These are phyloP conservation scores for Rhinocladiella similis DNA, from an alignment of 2,329 filamentous ascomycete genomes.

Conservation along the genomic window DNA sequence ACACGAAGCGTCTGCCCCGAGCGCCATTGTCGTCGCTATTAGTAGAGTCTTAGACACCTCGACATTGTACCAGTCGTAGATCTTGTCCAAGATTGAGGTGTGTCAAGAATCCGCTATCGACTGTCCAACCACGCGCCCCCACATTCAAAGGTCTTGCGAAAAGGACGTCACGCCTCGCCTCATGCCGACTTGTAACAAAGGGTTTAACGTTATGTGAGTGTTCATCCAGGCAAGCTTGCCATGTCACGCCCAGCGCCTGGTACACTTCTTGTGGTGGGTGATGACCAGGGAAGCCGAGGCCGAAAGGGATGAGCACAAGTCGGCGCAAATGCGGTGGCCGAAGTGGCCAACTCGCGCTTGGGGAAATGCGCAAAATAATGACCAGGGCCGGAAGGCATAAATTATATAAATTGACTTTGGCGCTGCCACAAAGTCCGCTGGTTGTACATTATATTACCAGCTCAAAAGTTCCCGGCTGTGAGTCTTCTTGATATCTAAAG, in stretches of 20 bases:
- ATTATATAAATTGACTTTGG: background rate
- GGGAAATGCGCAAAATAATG: background rate
- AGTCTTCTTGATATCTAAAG: too few species aligned
- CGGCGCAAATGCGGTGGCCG: background rate
- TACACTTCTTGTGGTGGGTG: background rate
- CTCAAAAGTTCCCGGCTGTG: too few species aligned
- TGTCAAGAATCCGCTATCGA: conserved; percentile 6
- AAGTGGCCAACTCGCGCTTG: too few species aligned
- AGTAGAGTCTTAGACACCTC: conserved; percentile 3
- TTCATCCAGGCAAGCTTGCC: too few species aligned
- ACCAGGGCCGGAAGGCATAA: background rate
- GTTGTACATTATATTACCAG: too few species aligned
- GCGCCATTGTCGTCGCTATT: conserved; percentile 11
- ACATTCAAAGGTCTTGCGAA: conserved; percentile 10
- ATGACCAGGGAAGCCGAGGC: background rate
- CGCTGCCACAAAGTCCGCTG: too few species aligned
- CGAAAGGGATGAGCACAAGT: background rate
- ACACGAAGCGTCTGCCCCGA: conserved; percentile 1
- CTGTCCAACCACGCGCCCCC: conserved; percentile 11
- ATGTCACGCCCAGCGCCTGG: too few species aligned
- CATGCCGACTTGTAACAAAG: background rate
- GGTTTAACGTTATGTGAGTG: background rate
- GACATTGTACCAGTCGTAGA: background rate
- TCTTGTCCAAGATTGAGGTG: conserved; percentile 11
- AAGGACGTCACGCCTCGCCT: background rate